Conservation (phyloP, 768 basidiomycete species). For the Psilocybe cubensis region DNA sequence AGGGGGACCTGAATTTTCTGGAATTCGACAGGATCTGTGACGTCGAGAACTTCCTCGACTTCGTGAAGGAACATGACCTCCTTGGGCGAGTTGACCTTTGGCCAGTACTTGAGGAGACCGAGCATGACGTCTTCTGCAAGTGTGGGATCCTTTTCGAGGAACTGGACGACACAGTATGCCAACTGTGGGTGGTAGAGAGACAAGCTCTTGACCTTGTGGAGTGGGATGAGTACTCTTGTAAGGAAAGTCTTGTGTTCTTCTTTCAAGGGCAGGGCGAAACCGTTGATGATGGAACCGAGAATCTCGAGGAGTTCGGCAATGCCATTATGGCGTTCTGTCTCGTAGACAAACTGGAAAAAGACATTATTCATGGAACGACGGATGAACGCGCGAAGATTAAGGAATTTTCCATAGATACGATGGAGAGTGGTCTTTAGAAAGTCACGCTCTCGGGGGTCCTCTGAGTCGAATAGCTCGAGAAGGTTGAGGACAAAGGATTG, state of each 20-base stretch:
- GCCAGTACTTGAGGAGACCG: constrained; percentile 97
- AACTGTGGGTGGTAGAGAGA: constrained; percentile 99
- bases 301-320: constrained; percentile 99
- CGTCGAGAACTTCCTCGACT: constrained; percentile 98
- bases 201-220: constrained; percentile 98
- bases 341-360: constrained; percentile 99
- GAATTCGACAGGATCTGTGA: constrained; percentile 96
- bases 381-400: constrained; percentile 97
- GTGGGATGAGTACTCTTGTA: constrained; percentile 88
- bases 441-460: constrained; percentile 98
- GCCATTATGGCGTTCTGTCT: constrained; percentile 98
- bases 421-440: constrained; percentile 99
- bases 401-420: constrained; percentile 99
- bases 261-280: constrained; percentile 96
- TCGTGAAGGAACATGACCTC: constrained; percentile 99
- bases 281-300: constrained; percentile 98
- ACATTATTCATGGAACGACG: constrained; percentile 99
- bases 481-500: constrained; percentile 95
- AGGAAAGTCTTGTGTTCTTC: constrained; percentile 99
- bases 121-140: constrained; percentile 96
- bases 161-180: constrained; percentile 99
- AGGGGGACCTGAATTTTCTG: constrained; percentile 92
- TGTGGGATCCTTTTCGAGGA: constrained; percentile 92
- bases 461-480: constrained; percentile 97
- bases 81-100: constrained; percentile 98